Evolutionary conservation across 73 alveolate species (phyloP).

Genomic region (Paramecium primaurelia): DNA sequence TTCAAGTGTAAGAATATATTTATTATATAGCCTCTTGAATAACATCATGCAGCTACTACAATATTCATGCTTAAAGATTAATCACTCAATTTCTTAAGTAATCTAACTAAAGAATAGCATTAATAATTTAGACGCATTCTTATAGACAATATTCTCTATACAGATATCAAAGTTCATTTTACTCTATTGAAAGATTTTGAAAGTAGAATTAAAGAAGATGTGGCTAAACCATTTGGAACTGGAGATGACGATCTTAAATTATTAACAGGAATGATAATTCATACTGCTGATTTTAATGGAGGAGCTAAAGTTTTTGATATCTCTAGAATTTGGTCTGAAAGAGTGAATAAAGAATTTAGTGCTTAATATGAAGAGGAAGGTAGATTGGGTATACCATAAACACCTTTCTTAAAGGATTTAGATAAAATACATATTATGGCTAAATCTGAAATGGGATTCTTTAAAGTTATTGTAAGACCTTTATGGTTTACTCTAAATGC

Average conservation of each 20-base stretch:
- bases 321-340: constrained; percentile 62
- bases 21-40: constrained; percentile 39
- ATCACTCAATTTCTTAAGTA: constrained; percentile 7
- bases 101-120: background rate
- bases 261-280: constrained; percentile 61
- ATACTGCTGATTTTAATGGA: constrained; percentile 64
- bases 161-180: constrained; percentile 59
- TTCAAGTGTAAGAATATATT: constrained; percentile 8
- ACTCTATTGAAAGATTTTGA: constrained; percentile 46
- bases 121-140: constrained; percentile 44
- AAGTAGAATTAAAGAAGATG: constrained; percentile 37
- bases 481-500: constrained; percentile 47
- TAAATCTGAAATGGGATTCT: constrained; percentile 58
- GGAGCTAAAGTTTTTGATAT: constrained; percentile 59
- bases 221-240: background rate
- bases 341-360: constrained; percentile 58
- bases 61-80: constrained; percentile 47
- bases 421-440: constrained; percentile 54
- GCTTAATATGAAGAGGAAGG: constrained; percentile 60
- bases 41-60: constrained; percentile 61
- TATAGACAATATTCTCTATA: constrained; percentile 49
- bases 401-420: constrained; percentile 56
- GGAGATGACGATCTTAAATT: constrained; percentile 53
- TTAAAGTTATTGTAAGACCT: constrained; percentile 57
- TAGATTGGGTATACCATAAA: constrained; percentile 42